Conservation (phyloP, 2,329 filamentous ascomycete species). For the Epichloe festucae region DNA sequence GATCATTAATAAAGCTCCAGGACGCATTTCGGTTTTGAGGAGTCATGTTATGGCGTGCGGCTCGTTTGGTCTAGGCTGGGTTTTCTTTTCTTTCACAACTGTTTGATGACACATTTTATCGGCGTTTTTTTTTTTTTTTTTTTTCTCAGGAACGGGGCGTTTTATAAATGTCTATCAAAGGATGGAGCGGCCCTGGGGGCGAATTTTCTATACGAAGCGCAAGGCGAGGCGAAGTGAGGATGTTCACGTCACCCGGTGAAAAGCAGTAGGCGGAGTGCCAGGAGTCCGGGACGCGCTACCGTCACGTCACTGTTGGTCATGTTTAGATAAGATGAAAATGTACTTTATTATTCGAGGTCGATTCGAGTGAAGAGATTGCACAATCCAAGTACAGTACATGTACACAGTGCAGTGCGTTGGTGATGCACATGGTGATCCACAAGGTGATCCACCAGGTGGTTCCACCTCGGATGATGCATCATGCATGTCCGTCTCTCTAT, state of each 20-base stretch:
- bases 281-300: not conserved
- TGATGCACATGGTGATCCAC: too few relatives aligned
- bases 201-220: slow-evolving; percentile 16
- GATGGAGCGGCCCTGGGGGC: slow-evolving; percentile 8
- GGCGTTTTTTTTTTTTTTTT: slow-evolving; percentile 11
- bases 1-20: not conserved
- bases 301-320: slow-evolving; percentile 8
- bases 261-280: not conserved
- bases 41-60: too few relatives aligned
- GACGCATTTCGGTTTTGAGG: not conserved
- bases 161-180: slow-evolving; percentile 11
- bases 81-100: not conserved
- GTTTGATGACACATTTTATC: slow-evolving; percentile 12
- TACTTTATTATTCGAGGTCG: slow-evolving; percentile 29
- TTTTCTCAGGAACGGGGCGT: slow-evolving; percentile 6
- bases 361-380: slow-evolving; percentile 8
- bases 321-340: slow-evolving; percentile 23
- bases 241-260: not conserved
- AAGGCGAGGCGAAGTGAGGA: slow-evolving; percentile 2
- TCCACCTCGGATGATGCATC: not conserved
- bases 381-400: not conserved
- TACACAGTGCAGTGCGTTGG: too few relatives aligned
- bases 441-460: too few relatives aligned
- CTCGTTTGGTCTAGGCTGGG: too few relatives aligned
- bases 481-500: not conserved